phyloP scores from a whole-genome alignment of 495 filamentous ascomycete species.

The Annulohypoxylon bovei region DNA sequence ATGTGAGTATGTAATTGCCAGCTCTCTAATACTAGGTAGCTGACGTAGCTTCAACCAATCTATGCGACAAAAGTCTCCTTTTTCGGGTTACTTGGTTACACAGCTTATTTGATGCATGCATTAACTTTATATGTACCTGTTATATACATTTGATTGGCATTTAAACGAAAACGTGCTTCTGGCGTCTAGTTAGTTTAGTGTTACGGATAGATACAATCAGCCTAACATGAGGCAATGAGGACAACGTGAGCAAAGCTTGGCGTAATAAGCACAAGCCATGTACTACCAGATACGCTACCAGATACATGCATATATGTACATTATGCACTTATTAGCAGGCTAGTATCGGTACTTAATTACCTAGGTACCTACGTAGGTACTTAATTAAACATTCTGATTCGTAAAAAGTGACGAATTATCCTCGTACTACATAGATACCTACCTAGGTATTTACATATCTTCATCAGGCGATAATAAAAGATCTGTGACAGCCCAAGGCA shows the following conservation, averaged over 20 bases:
- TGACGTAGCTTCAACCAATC: constrained; percentile 45
- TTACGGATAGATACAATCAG: constrained; percentile 37
- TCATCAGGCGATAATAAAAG: constrained; percentile 17
- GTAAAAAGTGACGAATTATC: constrained; percentile 15
- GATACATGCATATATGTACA: neutral
- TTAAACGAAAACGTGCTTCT: constrained; percentile 23
- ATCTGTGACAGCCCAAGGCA: constrained; percentile 4
- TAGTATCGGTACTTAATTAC: neutral
- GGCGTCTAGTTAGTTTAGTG: neutral
- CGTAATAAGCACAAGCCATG: neutral
- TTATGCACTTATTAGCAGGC: constrained; percentile 13
- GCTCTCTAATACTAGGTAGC: constrained; percentile 36
- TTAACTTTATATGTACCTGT: neutral
- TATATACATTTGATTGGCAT: constrained; percentile 19
- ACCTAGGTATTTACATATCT: constrained; percentile 5
- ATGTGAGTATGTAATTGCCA: constrained; percentile 9
- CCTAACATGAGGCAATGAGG: constrained; percentile 2
- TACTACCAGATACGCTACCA: neutral
- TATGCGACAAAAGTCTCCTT: constrained; percentile 9
- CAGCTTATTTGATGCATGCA: neutral
- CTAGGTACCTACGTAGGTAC: neutral
- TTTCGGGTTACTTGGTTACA: constrained; percentile 8
- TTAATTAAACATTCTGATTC: constrained; percentile 11
- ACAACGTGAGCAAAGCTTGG: neutral
- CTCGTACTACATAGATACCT: neutral